phyloP scores from a whole-genome alignment of 208 protist species.

The Trypanosoma theileri region DNA sequence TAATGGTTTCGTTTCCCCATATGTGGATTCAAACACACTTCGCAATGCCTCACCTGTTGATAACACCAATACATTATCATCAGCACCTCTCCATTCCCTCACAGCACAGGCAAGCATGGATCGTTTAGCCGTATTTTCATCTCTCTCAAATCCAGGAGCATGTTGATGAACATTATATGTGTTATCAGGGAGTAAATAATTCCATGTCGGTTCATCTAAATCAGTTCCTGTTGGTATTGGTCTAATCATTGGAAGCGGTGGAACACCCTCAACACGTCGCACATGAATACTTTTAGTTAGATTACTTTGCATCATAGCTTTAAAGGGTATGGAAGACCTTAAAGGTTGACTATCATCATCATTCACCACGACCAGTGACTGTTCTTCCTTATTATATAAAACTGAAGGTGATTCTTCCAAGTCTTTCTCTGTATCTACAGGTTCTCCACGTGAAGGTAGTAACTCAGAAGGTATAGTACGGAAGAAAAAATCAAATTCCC shows the following conservation, averaged over 20 bases:
- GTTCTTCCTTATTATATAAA: slow-evolving; percentile 38
- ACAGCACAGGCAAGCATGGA: slow-evolving; percentile 57
- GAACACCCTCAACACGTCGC: slow-evolving; percentile 55
- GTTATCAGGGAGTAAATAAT: slow-evolving; percentile 70
- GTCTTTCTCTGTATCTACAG: neutral
- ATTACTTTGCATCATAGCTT: slow-evolving; percentile 20
- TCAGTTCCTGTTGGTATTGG: slow-evolving; percentile 64
- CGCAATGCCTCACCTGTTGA: slow-evolving; percentile 74
- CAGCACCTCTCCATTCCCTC: slow-evolving; percentile 56
- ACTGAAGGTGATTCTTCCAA: neutral
- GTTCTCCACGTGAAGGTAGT: neutral
- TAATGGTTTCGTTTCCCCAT: slow-evolving; percentile 45
- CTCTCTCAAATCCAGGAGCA: slow-evolving; percentile 72
- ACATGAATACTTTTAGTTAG: slow-evolving; percentile 52
- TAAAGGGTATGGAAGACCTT: slow-evolving; percentile 4
- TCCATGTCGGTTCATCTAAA: slow-evolving; percentile 67
- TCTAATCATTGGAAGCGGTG: slow-evolving; percentile 53
- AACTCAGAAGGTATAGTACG: slow-evolving; percentile 32
- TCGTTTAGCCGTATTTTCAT: slow-evolving; percentile 57
- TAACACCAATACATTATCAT: slow-evolving; percentile 55
- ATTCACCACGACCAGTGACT: slow-evolving; percentile 20
- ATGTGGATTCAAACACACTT: slow-evolving; percentile 65
- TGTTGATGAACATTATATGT: slow-evolving; percentile 76
- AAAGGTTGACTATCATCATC: neutral
- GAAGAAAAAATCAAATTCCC: slow-evolving; percentile 68